These are phyloP conservation scores for Termitomyces sp. DNA, from an alignment of 768 basidiomycete species.

Conservation along the genomic window DNA sequence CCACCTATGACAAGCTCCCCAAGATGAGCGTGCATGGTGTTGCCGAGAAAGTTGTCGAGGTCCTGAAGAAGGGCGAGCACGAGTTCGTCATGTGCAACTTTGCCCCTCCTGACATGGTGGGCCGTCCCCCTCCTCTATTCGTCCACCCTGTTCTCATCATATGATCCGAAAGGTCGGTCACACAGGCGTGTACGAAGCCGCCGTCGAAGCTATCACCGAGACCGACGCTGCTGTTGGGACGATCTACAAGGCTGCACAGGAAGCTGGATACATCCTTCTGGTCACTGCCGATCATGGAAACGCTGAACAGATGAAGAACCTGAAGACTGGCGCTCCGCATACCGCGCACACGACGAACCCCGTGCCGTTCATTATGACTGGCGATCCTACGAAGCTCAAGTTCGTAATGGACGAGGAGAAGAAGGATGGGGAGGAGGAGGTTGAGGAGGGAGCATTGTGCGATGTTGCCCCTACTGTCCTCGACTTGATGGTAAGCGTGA, in stretches of 20 bases:
- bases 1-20: conserved; percentile 90
- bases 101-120: conserved; percentile 93
- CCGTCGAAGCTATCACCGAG: conserved; percentile 81
- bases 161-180: conserved; percentile 68
- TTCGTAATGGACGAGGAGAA: conserved; percentile 50
- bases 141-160: background rate
- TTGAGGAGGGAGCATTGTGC: conserved; percentile 73
- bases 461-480: conserved; percentile 91
- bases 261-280: conserved; percentile 82
- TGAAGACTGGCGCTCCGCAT: conserved; percentile 79
- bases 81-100: conserved; percentile 99
- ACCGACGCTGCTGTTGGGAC: conserved; percentile 90
- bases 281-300: conserved; percentile 96
- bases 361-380: conserved; percentile 89
- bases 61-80: conserved; percentile 62
- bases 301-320: conserved; percentile 91
- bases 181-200: conserved; percentile 89
- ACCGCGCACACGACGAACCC: conserved; percentile 90
- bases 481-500: conserved; percentile 46
- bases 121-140: conserved; percentile 9
- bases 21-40: conserved; percentile 88
- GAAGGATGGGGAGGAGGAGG: conserved; percentile 36
- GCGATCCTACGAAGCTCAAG: conserved; percentile 49
- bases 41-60: conserved; percentile 89
- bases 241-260: conserved; percentile 79